phyloP scores from a whole-genome alignment of 2,329 filamentous ascomycete species.

The Nigrospora sphaerica region DNA sequence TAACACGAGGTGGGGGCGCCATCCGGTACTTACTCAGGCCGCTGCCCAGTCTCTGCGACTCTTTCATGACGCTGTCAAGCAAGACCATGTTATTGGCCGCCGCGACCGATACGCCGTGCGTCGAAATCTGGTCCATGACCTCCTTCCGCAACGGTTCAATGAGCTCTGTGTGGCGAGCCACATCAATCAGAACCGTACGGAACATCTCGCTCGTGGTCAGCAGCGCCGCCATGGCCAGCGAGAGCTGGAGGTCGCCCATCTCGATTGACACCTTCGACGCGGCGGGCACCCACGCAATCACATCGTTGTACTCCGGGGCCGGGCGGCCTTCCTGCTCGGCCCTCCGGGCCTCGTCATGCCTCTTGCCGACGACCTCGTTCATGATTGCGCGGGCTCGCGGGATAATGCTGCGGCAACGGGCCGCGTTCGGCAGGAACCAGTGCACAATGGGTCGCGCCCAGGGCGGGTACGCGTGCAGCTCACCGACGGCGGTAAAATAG shows the following conservation, averaged over 20 bases:
- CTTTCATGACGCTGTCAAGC: not conserved
- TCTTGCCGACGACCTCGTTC: no score
- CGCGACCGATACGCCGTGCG: not conserved
- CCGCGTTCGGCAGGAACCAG: no score
- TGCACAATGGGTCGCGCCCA: no score
- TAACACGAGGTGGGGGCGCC: not conserved
- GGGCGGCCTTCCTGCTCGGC: no score
- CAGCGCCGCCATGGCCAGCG: not conserved
- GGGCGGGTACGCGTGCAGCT: not conserved
- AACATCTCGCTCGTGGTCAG: not conserved
- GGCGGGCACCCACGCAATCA: no score
- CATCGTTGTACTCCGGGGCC: no score
- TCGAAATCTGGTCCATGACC: not conserved
- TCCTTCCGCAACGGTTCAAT: not conserved
- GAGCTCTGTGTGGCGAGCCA: slow-evolving; percentile 12
- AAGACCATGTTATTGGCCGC: not conserved
- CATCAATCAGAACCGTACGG: slow-evolving; percentile 1
- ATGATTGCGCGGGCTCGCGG: no score
- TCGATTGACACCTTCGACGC: no score
- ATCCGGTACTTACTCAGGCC: not conserved
- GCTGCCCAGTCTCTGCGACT: not conserved
- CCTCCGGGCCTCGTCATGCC: no score
- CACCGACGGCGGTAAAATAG: not conserved
- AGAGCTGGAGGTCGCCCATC: not conserved
- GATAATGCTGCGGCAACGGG: no score